phyloP scores from a whole-genome alignment of 352 stramenopile species.

The Pythium monospermum region DNA sequence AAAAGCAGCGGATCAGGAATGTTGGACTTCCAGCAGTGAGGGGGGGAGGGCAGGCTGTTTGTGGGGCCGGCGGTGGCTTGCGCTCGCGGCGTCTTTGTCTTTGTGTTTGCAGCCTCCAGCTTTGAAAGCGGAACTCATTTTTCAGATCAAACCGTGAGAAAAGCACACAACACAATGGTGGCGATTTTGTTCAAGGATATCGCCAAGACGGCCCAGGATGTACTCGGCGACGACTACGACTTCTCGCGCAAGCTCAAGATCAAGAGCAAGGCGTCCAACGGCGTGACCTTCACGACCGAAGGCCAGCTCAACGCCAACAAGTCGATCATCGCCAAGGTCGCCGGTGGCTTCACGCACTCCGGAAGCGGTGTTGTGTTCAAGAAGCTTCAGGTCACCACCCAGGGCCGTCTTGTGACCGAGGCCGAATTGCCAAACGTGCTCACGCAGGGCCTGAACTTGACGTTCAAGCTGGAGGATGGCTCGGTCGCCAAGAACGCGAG shows the following conservation, averaged over 20 bases:
- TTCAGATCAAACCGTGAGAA: slow-evolving; percentile 7
- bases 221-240: slow-evolving; percentile 79
- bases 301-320: slow-evolving; percentile 75
- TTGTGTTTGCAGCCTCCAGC: slow-evolving; percentile 7
- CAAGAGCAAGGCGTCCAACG: slow-evolving; percentile 86
- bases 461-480: slow-evolving; percentile 80
- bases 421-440: slow-evolving; percentile 74
- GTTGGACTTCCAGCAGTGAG: slow-evolving; percentile 1
- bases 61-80: no score
- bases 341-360: slow-evolving; percentile 67
- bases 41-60: slow-evolving; percentile 5
- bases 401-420: slow-evolving; percentile 72
- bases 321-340: slow-evolving; percentile 79
- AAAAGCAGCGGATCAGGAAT: neutral
- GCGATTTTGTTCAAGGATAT: slow-evolving; percentile 80
- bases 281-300: slow-evolving; percentile 78
- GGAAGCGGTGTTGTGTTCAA: slow-evolving; percentile 69
- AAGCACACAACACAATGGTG: slow-evolving; percentile 24
- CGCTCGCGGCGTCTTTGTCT: slow-evolving; percentile 1
- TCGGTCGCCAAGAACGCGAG: slow-evolving; percentile 70
- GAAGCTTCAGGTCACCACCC: slow-evolving; percentile 84
- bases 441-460: slow-evolving; percentile 72
- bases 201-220: slow-evolving; percentile 70
- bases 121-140: slow-evolving; percentile 44
- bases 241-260: slow-evolving; percentile 89